Base-by-base conservation (phyloP, 139 green algal species). In the Chlamydomonas applanata region DNA sequence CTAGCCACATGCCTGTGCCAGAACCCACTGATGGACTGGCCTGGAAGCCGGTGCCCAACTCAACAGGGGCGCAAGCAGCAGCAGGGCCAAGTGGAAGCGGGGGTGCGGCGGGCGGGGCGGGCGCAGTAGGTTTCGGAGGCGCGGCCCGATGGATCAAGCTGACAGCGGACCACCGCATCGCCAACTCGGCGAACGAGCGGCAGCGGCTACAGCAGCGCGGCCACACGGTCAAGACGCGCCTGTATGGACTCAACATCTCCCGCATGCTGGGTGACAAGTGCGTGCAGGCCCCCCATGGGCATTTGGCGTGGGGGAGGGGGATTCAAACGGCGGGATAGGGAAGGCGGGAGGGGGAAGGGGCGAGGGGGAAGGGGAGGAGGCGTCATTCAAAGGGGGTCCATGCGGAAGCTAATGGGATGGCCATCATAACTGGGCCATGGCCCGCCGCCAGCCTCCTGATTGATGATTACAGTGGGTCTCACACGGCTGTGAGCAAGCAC, bases 191-290 rank as follows among this genome's bases (percentile, higher is more conserved):
- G 0, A 4, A 46, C 11, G 85, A 90, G 72, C 79, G 74, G 22
- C 54, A 75, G 46, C 79, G 85, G 13, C 74, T 90, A 29, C 35
- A 69, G 33, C n/a, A 69, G 20, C 81, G 75, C 11, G 82, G 78
- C 0, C 76, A 80, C 57, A 79, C 72, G 4, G 82, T 84, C 25
- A 66, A 74, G 36, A 79, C 24, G 13, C 76, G 84, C 19, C 75
- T 85, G 46, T 90, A 84, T 70, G 85, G 85, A 24, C 85, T 90
- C 25, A 87, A 87, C 77, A 86, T 90, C 61, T 82, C 77, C 11
- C 80, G 85, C 65, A 86, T 87, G 79, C 75, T 90, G 53, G 85
- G 85, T 27, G 85, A 90, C 73, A 79, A 69, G 68, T 77, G 54
- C n/a, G 60, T 2, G 4, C 30, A n/a, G n/a, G n/a, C n/a, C n/a